Evolutionary conservation across 2,329 filamentous ascomycete genomes (phyloP).

Genomic region (Fusarium sp.): DNA sequence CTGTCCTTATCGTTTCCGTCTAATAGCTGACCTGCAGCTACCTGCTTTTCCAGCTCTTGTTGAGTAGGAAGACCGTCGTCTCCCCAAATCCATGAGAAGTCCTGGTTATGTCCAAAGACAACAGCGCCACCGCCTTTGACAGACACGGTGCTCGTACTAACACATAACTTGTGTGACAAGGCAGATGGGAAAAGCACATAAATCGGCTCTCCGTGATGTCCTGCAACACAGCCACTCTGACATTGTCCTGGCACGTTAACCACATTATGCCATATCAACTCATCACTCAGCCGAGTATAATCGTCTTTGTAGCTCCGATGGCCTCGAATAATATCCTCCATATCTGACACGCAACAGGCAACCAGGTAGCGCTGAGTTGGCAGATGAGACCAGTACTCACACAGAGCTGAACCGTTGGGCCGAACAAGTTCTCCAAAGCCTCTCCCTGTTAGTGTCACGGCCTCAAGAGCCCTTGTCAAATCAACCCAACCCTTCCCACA

Average conservation of each 20-base stretch:
- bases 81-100: background rate
- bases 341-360: background rate
- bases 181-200: background rate
- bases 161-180: background rate
- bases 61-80: no score
- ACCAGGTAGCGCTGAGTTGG: fast-evolving
- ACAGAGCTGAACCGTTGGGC: fast-evolving
- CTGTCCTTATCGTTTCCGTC: background rate
- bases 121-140: background rate
- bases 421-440: background rate
- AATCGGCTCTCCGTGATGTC: background rate
- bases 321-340: background rate
- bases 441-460: fast-evolving
- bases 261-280: background rate
- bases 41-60: no score
- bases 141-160: background rate
- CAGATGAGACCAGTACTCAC: background rate
- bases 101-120: background rate
- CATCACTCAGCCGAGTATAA: background rate
- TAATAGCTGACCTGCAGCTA: no score
- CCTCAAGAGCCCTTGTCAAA: fast-evolving
- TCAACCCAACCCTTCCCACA: background rate
- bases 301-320: background rate
- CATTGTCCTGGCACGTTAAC: fast-evolving
- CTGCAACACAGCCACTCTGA: background rate